Percentiles rank a stretch among this genome's conserved stretches.
phyloP scores from a whole-genome alignment of 2,329 filamentous ascomycete genomes.

The Lachnellula arida region DNA sequence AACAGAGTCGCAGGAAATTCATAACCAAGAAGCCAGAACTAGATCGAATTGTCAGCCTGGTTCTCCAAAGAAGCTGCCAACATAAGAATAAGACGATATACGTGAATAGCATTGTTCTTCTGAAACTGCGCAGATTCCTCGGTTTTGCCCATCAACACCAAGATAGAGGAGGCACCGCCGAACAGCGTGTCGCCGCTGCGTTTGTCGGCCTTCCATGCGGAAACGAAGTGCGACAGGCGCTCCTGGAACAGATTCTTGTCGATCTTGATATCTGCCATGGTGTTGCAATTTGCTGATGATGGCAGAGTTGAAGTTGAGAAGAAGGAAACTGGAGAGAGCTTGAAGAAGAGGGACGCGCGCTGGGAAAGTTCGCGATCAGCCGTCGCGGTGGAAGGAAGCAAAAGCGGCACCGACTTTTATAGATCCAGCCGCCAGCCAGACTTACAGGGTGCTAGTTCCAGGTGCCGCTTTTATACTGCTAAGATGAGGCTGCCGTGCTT shows the following conservation, averaged over 20 bases:
- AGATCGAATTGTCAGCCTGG: slow-evolving; percentile 16
- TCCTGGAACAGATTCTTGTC: slow-evolving; percentile 92
- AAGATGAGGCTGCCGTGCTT: too few relatives aligned
- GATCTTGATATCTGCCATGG: slow-evolving; percentile 79
- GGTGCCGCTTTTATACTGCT: too few relatives aligned
- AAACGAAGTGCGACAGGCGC: slow-evolving; percentile 79
- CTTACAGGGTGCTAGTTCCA: too few relatives aligned
- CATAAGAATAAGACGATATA: slow-evolving; percentile 49
- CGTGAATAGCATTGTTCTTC: slow-evolving; percentile 96
- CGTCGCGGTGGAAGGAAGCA: too few relatives aligned
- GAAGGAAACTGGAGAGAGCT: background rate
- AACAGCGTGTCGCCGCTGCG: slow-evolving; percentile 81
- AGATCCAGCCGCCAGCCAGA: too few relatives aligned
- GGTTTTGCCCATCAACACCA: slow-evolving; percentile 92
- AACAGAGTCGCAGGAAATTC: slow-evolving; percentile 96
- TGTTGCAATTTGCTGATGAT: slow-evolving; percentile 17
- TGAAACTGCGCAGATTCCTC: slow-evolving; percentile 82
- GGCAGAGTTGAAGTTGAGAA: slow-evolving; percentile 15
- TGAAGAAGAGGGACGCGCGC: slow-evolving; percentile 20
- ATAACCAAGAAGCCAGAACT: slow-evolving; percentile 99
- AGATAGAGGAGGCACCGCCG: slow-evolving; percentile 77
- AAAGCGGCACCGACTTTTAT: too few relatives aligned
- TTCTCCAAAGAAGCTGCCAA: background rate
- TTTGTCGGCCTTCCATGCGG: slow-evolving; percentile 95
- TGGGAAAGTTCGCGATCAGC: slow-evolving; percentile 19